Percentiles rank a stretch among this genome's conserved stretches.
Conservation (phyloP, 2,329 filamentous ascomycete genomes). For the Biscogniauxia marginata region DNA sequence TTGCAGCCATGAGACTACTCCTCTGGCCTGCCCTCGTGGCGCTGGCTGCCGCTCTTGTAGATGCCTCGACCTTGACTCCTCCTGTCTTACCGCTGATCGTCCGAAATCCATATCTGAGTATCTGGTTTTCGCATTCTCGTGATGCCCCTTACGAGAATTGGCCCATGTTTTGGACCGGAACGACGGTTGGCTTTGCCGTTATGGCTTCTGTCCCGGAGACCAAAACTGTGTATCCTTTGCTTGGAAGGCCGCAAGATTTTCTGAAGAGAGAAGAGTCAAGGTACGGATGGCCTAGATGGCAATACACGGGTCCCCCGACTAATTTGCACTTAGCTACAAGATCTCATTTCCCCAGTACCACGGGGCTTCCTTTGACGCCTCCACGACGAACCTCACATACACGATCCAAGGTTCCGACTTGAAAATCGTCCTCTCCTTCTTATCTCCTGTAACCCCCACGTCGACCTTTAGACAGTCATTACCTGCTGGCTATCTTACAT, state of each 20-base stretch:
- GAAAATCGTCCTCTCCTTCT: slow-evolving; percentile 50
- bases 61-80: slow-evolving; percentile 54
- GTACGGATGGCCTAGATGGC: background rate
- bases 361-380: slow-evolving; percentile 48
- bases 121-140: slow-evolving; percentile 65
- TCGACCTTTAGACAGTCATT: slow-evolving; percentile 78
- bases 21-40: slow-evolving; percentile 29
- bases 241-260: slow-evolving; percentile 53
- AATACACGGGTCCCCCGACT: background rate
- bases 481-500: slow-evolving; percentile 76
- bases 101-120: slow-evolving; percentile 59
- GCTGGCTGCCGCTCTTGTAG: slow-evolving; percentile 35
- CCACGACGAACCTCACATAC: slow-evolving; percentile 50
- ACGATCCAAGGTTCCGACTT: slow-evolving; percentile 34
- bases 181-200: slow-evolving; percentile 46
- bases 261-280: slow-evolving; percentile 29
- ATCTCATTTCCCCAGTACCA: slow-evolving; percentile 43
- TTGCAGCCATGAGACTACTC: slow-evolving; percentile 28
- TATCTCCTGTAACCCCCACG: slow-evolving; percentile 78
- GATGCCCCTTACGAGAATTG: slow-evolving; percentile 76
- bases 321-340: slow-evolving; percentile 32
- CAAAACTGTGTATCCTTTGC: slow-evolving; percentile 46
- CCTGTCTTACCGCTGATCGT: slow-evolving; percentile 58
- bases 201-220: slow-evolving; percentile 46
- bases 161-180: slow-evolving; percentile 82